Evolutionary conservation across 2,329 filamentous ascomycete genomes (phyloP).

Genomic region (Scedosporium boydii): DNA sequence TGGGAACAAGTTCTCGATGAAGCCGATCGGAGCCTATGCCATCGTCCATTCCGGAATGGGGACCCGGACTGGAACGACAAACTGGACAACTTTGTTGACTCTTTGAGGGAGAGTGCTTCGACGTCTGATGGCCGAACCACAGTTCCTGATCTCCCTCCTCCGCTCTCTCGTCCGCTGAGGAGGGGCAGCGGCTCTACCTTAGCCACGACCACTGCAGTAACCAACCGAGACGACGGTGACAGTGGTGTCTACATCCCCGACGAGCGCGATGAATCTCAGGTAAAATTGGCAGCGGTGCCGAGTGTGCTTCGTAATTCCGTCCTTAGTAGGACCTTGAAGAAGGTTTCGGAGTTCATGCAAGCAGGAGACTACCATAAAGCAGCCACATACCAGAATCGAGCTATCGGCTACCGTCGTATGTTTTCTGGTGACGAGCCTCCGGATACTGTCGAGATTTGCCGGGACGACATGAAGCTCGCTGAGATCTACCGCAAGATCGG

Average conservation of each 20-base stretch:
- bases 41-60: not conserved
- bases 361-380: not conserved
- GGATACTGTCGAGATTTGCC: not conserved
- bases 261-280: not conserved
- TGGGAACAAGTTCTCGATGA: not conserved
- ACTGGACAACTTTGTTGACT: not conserved
- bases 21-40: not conserved
- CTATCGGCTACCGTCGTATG: not conserved
- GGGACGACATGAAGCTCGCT: conserved; percentile 3
- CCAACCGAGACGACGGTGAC: not conserved
- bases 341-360: not conserved
- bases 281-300: not conserved
- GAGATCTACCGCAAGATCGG: conserved; percentile 1
- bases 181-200: not conserved
- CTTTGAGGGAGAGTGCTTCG: not conserved
- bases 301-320: not conserved
- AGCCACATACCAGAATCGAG: not conserved
- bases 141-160: not conserved
- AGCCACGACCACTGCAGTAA: not conserved
- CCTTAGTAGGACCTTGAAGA: not conserved
- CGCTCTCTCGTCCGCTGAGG: not conserved
- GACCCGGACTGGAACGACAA: conserved; percentile 1
- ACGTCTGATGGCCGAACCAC: not conserved
- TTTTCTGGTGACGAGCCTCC: not conserved
- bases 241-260: not conserved